phyloP scores from a whole-genome alignment of 2,329 filamentous ascomycete species.

The Nannizzia gypsea region DNA sequence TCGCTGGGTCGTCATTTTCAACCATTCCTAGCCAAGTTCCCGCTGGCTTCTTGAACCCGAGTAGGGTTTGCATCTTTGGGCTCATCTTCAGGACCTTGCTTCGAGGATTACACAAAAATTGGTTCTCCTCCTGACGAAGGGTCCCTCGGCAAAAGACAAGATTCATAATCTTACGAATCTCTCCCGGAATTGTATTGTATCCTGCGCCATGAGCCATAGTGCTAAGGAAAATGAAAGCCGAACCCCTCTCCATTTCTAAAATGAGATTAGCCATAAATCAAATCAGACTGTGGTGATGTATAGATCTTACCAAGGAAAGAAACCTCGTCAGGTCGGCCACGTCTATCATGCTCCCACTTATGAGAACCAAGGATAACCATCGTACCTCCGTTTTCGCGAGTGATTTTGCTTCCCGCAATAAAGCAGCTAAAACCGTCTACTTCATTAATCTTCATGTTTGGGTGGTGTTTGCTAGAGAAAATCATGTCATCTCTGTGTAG shows the following conservation, averaged over 20 bases:
- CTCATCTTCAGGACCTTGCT: slow-evolving; percentile 6
- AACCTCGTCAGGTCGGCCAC: slow-evolving; percentile 2
- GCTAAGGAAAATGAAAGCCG: slow-evolving; percentile 5
- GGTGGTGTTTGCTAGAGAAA: slow-evolving; percentile 3
- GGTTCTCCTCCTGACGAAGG: slow-evolving; percentile 3
- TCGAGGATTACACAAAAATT: slow-evolving; percentile 4
- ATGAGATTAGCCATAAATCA: background rate
- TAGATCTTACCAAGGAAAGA: slow-evolving; percentile 2
- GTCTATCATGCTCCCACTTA: slow-evolving; percentile 4
- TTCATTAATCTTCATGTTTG: slow-evolving; percentile 5
- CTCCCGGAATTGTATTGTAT: slow-evolving; percentile 3
- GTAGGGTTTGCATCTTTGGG: slow-evolving; percentile 2
- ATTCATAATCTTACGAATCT: slow-evolving; percentile 4
- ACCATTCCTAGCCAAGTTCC: slow-evolving; percentile 4
- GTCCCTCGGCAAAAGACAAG: slow-evolving; percentile 1
- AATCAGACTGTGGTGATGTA: background rate
- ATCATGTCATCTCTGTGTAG: slow-evolving; percentile 4
- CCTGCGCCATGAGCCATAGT: background rate
- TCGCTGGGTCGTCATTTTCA: slow-evolving; percentile 6
- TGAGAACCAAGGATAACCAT: slow-evolving; percentile 5
- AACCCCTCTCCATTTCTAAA: slow-evolving; percentile 5
- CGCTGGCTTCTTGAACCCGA: slow-evolving; percentile 5
- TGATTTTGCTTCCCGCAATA: background rate
- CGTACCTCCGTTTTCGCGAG: slow-evolving; percentile 2
- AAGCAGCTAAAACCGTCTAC: slow-evolving; percentile 5